Evolutionary conservation across 768 basidiomycete genomes (phyloP).

Genomic region (Xerocomellus intermedius): DNA sequence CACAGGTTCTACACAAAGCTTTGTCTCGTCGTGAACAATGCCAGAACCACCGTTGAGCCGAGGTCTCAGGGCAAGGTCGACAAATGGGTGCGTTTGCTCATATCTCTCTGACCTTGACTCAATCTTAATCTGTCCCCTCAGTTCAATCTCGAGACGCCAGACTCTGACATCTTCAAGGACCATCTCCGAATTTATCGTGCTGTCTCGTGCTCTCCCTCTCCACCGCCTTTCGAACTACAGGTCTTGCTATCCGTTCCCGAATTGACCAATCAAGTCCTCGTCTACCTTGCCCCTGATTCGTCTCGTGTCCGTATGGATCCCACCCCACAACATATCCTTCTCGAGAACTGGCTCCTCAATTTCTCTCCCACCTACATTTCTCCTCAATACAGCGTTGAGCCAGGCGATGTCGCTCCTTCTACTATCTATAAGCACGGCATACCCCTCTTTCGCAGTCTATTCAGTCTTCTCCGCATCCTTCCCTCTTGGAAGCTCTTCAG

Average conservation of each 20-base stretch:
- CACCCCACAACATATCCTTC: conserved; percentile 63
- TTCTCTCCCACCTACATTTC: conserved; percentile 35
- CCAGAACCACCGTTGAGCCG: conserved; percentile 58
- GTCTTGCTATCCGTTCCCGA: conserved; percentile 73
- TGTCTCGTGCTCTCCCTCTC: conserved; percentile 36
- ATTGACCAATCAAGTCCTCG: conserved; percentile 67
- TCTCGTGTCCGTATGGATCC: conserved; percentile 67
- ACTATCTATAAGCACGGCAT: conserved; percentile 87
- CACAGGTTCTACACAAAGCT: conserved; percentile 83
- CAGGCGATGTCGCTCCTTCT: conserved; percentile 57
- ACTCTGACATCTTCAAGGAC: conserved; percentile 65
- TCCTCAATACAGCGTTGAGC: conserved; percentile 23
- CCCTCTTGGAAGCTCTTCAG: conserved; percentile 76
- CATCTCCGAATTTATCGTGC: conserved; percentile 58
- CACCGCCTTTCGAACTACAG: conserved; percentile 60
- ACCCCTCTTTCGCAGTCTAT: conserved; percentile 74
- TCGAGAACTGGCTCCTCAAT: conserved; percentile 67
- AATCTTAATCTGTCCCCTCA: conserved; percentile 27
- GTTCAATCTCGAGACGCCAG: conserved; percentile 83
- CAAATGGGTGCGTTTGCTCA: conserved; percentile 69
- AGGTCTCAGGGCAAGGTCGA: conserved; percentile 53
- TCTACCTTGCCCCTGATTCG: conserved; percentile 57
- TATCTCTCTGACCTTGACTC: not conserved
- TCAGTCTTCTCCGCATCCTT: conserved; percentile 64
- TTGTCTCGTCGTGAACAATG: conserved; percentile 69